Base-by-base conservation (phyloP, 1,139 yeast species). In the Lodderomyces oxycetoniae region DNA sequence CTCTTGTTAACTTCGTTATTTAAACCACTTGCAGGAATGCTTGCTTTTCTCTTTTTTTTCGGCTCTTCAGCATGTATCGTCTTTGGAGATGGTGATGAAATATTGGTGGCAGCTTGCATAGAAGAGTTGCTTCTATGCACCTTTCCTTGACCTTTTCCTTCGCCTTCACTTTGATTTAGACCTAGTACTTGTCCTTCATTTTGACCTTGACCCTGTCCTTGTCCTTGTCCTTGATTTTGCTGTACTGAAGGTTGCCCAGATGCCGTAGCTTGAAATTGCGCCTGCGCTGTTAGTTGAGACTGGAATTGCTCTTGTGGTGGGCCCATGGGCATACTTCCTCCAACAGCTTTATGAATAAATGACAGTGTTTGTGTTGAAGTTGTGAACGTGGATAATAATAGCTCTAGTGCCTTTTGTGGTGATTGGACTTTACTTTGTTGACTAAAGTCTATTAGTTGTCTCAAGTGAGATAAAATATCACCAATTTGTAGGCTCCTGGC, bases 401-500 rank as follows among this genome's bases (percentile, higher is more conserved):
- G 53, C 36, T 78, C 84, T 40, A 83, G 57, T 0, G 87, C 76
- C 34, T 69, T 67, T 22, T 77, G 47, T 0, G 89, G 89, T 10
- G 86, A 79, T 5, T 43, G 48, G 14, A 64, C 59, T 21, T 65
- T 61, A 37, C 61, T 64, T 14, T 56, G 50, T 33, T 67, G 52
- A 16, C 81, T 69, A 46, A 72, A 79, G 19, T 69, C 65, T 79
- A 83, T 79, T 37, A 83, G 58, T 20, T 82, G 77, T 38, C 74
- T 71, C 47, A 85, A 66, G 40, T 75, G 75, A 1, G 86, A 69
- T 84, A 86, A 79, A 2, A 81, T 80, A 55, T 84, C 93, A 30
- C 87, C 73, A 3, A 84, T 74, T 53, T 85, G 91, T 59, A 85
- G 56, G 22, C 79, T 66, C 35, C 89, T 61, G 75, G 83, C 71